Percentiles rank a stretch among this genome's conserved stretches.
Evolutionary conservation across 2,329 filamentous ascomycete genomes (phyloP).

Genomic region (Paecilomyces sp.): DNA sequence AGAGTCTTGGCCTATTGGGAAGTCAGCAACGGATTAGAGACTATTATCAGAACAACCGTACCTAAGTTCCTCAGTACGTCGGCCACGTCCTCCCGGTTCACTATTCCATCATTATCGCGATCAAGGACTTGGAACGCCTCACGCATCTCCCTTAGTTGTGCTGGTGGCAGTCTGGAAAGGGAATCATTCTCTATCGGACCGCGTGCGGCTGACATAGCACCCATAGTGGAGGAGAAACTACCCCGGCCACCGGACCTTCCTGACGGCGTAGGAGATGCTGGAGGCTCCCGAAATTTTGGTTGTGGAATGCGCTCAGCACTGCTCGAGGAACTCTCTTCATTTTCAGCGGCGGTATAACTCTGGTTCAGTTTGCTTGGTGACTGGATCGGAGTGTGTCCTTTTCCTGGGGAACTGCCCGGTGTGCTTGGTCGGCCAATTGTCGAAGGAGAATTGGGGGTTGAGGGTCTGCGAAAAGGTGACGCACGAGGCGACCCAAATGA

Average conservation of each 20-base stretch:
- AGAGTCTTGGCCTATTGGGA: slow-evolving; percentile 60
- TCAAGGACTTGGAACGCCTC: slow-evolving; percentile 94
- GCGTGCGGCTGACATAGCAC: slow-evolving; percentile 15
- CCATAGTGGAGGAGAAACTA: slow-evolving; percentile 21
- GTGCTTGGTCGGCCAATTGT: slow-evolving; percentile 43
- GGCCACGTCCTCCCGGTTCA: slow-evolving; percentile 74
- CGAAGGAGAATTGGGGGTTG: slow-evolving; percentile 56
- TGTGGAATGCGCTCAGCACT: slow-evolving; percentile 23
- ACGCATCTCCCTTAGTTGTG: slow-evolving; percentile 78
- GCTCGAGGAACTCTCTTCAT: slow-evolving; percentile 27
- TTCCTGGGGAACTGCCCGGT: slow-evolving; percentile 39
- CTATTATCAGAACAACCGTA: slow-evolving; percentile 27
- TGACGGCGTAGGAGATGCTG: slow-evolving; percentile 35
- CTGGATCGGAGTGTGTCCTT: slow-evolving; percentile 35
- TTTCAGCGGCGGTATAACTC: slow-evolving; percentile 34
- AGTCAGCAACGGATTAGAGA: slow-evolving; percentile 5
- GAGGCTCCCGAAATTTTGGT: slow-evolving; percentile 30
- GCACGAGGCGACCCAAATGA: slow-evolving; percentile 64
- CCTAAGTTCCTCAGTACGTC: slow-evolving; percentile 84
- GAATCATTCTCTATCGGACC: slow-evolving; percentile 22
- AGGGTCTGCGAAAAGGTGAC: slow-evolving; percentile 62
- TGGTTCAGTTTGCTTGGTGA: slow-evolving; percentile 43
- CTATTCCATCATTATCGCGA: slow-evolving; percentile 73
- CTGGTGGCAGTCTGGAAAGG: slow-evolving; percentile 56
- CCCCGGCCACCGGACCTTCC: slow-evolving; percentile 22